A percentile compares a stretch with the other conserved stretches of the same genome.
These are phyloP conservation scores for Pyrus pyrifolia DNA, from an alignment of 306 rosid species.

Conservation along the genomic window DNA sequence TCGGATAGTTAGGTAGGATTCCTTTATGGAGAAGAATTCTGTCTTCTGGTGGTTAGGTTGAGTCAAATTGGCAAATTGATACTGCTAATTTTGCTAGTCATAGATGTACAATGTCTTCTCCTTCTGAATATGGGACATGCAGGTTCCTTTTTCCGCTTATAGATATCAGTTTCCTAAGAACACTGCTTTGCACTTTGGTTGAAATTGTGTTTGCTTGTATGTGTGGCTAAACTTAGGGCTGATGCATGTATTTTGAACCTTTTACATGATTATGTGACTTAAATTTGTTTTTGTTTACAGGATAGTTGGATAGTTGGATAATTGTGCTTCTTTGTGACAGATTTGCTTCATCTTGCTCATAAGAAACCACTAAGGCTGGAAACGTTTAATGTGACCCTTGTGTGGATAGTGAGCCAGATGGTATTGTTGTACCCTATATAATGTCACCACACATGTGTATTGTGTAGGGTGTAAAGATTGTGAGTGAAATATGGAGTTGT, in stretches of 20 bases:
- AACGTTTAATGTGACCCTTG: background rate
- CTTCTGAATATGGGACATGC: background rate
- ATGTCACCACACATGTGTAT: background rate
- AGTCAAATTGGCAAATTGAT: background rate
- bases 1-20: background rate
- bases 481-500: conserved; percentile 28
- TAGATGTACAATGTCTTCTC: background rate
- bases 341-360: background rate
- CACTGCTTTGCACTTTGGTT: background rate
- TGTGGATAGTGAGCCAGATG: background rate
- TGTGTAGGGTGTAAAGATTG: background rate
- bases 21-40: background rate
- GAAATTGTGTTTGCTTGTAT: background rate
- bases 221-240: background rate
- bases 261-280: background rate
- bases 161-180: background rate
- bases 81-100: background rate
- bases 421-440: background rate
- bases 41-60: background rate
- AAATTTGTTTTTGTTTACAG: background rate
- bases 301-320: background rate
- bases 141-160: background rate
- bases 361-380: background rate
- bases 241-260: background rate
- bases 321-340: background rate